Conservation (phyloP, 169 alveolate species). For the Eimeria mitis region DNA sequence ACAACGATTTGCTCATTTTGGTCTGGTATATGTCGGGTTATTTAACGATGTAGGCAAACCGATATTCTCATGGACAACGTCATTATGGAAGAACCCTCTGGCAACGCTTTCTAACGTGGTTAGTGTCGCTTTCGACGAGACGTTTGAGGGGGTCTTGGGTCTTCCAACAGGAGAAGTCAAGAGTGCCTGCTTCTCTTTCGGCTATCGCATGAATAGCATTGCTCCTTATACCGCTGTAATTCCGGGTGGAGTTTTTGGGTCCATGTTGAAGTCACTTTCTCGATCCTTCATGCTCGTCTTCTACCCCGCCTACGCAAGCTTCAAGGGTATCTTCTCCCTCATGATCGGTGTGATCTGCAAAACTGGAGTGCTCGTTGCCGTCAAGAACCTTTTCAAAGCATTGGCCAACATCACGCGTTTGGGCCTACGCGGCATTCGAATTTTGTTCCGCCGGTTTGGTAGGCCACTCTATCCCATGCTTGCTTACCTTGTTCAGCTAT, state of each 20-base stretch:
- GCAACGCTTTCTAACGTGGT: conserved; percentile 78
- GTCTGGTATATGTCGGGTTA: not conserved
- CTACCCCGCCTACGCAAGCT: conserved; percentile 73
- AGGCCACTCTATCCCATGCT: not conserved
- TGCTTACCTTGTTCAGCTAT: not conserved
- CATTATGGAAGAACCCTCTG: conserved; percentile 58
- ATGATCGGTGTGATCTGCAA: conserved; percentile 73
- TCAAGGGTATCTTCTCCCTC: conserved; percentile 68
- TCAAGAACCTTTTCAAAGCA: conserved; percentile 16
- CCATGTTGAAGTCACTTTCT: conserved; percentile 33
- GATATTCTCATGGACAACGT: conserved; percentile 63
- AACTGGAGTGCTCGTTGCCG: conserved; percentile 21
- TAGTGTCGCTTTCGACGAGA: conserved; percentile 51
- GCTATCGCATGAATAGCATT: conserved; percentile 49
- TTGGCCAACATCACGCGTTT: conserved; percentile 61
- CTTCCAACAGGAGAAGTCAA: conserved; percentile 52
- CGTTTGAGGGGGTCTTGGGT: conserved; percentile 25
- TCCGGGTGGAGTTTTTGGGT: conserved; percentile 78
- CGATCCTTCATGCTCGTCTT: conserved; percentile 78
- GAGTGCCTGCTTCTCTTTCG: conserved; percentile 72
- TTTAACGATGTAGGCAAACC: conserved; percentile 15
- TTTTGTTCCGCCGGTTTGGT: conserved; percentile 43
- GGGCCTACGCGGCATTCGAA: conserved; percentile 56
- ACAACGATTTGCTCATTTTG: not conserved
- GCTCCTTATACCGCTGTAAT: conserved; percentile 57